Evolutionary conservation across 352 stramenopile species (phyloP).

Genomic region (Aphanomyces invadans): DNA sequence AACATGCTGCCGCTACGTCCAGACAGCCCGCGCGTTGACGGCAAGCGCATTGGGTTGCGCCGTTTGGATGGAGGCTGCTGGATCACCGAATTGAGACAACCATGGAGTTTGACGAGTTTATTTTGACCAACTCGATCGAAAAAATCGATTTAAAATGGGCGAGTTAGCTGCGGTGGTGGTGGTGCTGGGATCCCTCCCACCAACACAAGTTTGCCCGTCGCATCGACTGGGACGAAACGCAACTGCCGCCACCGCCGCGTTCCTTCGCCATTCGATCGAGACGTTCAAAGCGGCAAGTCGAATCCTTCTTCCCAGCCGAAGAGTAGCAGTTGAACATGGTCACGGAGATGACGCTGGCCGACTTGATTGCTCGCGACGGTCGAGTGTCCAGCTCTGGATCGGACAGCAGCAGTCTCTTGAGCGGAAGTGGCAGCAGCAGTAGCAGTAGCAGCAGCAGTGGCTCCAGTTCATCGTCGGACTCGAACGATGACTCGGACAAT

Average conservation of each 20-base stretch:
- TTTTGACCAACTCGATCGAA: background rate
- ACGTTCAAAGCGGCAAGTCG: background rate
- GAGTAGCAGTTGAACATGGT: constrained; percentile 9
- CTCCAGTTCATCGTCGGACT: constrained; percentile 7
- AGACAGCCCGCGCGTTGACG: no score
- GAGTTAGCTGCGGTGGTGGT: background rate
- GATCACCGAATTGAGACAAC: no score
- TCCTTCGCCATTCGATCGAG: background rate
- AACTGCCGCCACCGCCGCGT: background rate
- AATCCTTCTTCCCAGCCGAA: background rate
- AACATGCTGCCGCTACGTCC: no score
- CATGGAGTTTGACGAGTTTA: background rate
- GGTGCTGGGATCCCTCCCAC: background rate
- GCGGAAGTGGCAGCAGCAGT: constrained; percentile 3
- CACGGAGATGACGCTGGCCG: constrained; percentile 18
- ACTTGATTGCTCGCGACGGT: constrained; percentile 16
- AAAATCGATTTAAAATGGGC: constrained; percentile 3
- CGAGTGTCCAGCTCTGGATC: constrained; percentile 4
- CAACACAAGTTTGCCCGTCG: constrained; percentile 5
- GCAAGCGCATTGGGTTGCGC: no score
- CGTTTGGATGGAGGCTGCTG: no score
- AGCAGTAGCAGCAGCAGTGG: background rate
- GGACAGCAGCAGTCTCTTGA: constrained; percentile 15
- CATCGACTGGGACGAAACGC: background rate
- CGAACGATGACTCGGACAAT: background rate